phyloP scores from a whole-genome alignment of 2,329 filamentous ascomycete genomes.

The Calonectria leucothoes region DNA sequence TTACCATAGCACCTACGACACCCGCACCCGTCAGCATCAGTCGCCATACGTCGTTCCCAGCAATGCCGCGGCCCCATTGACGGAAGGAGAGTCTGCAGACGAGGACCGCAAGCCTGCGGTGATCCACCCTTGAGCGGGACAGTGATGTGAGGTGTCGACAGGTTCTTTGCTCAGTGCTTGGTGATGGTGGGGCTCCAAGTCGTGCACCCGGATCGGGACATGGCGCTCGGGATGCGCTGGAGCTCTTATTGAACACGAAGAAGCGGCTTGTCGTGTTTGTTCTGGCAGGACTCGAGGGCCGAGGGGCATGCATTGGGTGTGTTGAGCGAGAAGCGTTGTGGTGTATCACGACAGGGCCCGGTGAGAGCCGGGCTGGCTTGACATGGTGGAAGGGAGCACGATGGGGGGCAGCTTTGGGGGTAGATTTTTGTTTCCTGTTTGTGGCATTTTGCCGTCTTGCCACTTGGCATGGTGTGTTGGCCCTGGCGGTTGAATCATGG shows the following conservation, averaged over 20 bases:
- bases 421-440: neutral
- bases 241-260: constrained; percentile 15
- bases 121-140: constrained; percentile 27
- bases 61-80: constrained; percentile 17
- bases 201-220: neutral
- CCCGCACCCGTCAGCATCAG: constrained; percentile 21
- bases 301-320: neutral
- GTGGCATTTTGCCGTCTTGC: neutral
- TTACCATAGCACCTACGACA: neutral
- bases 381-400: neutral
- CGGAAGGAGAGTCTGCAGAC: neutral
- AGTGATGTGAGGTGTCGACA: neutral
- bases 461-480: constrained; percentile 2
- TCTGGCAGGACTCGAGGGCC: neutral
- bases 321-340: constrained; percentile 4
- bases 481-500: neutral
- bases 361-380: neutral
- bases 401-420: neutral
- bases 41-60: constrained; percentile 35
- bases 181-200: neutral
- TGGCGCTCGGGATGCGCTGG: neutral
- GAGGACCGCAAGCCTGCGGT: constrained; percentile 36
- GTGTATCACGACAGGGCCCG: constrained; percentile 9
- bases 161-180: neutral
- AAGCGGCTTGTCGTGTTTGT: neutral